Percentiles rank a stretch among this genome's conserved stretches.
Evolutionary conservation across 345 rosid genomes (phyloP).

Genomic region (Angophora floribunda): DNA sequence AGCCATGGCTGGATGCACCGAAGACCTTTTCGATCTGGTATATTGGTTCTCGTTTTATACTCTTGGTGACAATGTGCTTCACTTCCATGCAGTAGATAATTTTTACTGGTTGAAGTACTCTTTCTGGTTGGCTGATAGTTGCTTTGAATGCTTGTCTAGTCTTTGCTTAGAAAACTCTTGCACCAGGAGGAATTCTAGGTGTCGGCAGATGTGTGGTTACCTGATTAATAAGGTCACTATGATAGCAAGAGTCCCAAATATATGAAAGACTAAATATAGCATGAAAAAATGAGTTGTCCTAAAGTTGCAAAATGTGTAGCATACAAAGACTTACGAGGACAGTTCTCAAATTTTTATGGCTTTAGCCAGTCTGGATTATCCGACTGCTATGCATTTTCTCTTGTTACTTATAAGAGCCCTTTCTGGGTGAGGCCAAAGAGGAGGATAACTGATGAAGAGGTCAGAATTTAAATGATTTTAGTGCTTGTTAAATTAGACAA

Average conservation of each 20-base stretch:
- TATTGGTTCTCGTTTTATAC: neutral
- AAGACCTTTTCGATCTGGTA: slow-evolving; percentile 91
- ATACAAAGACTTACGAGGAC: neutral
- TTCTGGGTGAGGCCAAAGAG: neutral
- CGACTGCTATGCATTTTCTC: neutral
- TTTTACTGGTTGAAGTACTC: neutral
- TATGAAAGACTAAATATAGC: neutral
- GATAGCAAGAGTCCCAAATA: neutral
- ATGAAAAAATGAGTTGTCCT: neutral
- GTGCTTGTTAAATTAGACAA: neutral
- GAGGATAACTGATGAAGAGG: neutral
- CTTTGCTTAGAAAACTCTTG: neutral
- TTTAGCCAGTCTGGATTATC: neutral
- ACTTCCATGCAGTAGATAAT: neutral
- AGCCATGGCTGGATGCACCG: slow-evolving; percentile 89
- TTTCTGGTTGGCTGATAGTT: neutral
- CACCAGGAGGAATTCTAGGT: neutral
- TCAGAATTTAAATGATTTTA: neutral
- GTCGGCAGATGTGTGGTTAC: neutral
- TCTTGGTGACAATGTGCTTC: neutral
- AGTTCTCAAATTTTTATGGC: neutral
- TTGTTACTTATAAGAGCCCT: neutral
- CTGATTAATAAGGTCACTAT: neutral
- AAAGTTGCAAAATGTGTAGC: neutral
- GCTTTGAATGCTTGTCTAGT: neutral